These are phyloP conservation scores for Colletotrichum limetticola DNA, from an alignment of 2,329 filamentous ascomycete genomes.

Conservation along the genomic window DNA sequence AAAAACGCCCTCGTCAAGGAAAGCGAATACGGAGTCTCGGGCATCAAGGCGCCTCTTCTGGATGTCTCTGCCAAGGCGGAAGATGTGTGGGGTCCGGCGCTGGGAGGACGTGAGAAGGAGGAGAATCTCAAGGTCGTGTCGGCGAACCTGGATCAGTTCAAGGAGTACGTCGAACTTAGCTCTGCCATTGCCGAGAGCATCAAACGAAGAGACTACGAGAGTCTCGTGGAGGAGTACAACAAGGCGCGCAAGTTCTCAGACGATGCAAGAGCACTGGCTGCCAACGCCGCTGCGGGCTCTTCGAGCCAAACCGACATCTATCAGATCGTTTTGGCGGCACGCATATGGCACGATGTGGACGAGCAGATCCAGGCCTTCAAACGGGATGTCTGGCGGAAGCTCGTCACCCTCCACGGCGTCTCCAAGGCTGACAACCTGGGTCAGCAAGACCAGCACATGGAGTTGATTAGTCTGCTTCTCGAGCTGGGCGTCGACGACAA, in stretches of 20 bases:
- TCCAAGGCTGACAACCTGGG: slow-evolving; percentile 58
- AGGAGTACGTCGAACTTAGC: slow-evolving; percentile 84
- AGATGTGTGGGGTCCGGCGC: slow-evolving; percentile 95
- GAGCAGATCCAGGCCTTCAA: slow-evolving; percentile 89
- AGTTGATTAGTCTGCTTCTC: slow-evolving; percentile 87
- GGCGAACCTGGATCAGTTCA: slow-evolving; percentile 80
- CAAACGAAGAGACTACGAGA: slow-evolving; percentile 90
- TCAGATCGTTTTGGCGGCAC: slow-evolving; percentile 85
- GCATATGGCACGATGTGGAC: slow-evolving; percentile 96
- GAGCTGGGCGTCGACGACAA: slow-evolving; percentile 96
- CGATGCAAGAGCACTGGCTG: slow-evolving; percentile 75
- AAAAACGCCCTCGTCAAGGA: slow-evolving; percentile 95
- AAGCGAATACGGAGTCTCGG: slow-evolving; percentile 88
- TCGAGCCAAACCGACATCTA: slow-evolving; percentile 85
- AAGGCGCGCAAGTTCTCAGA: slow-evolving; percentile 85
- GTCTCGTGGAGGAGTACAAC: slow-evolving; percentile 85
- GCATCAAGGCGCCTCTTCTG: slow-evolving; percentile 87
- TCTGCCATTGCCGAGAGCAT: slow-evolving; percentile 84
- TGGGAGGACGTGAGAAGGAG: slow-evolving; percentile 92
- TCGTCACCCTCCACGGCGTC: slow-evolving; percentile 74
- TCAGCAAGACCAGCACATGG: slow-evolving; percentile 86
- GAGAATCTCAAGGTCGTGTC: slow-evolving; percentile 84
- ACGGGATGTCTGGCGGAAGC: slow-evolving; percentile 85
- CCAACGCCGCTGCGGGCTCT: slow-evolving; percentile 61
- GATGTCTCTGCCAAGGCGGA: slow-evolving; percentile 95